These are phyloP conservation scores for Trifolium dubium DNA, from an alignment of 306 rosid species.

Conservation along the genomic window DNA sequence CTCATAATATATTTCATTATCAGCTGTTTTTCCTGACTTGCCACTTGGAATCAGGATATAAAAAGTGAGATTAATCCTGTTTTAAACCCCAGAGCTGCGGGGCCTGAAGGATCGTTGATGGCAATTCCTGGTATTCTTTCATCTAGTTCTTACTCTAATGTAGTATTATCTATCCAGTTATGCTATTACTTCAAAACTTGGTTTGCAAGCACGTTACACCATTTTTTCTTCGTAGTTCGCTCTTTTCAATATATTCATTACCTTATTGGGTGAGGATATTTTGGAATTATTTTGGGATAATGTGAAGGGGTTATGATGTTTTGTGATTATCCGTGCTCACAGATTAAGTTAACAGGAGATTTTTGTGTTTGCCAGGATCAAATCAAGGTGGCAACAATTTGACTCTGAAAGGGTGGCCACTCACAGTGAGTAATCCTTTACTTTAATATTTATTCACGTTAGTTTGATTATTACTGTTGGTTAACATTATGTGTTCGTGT, in stretches of 20 bases:
- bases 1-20: conserved; percentile 29
- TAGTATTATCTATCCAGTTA: conserved; percentile 32
- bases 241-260: conserved; percentile 33
- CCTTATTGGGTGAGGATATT: conserved; percentile 26
- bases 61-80: conserved; percentile 89
- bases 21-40: conserved; percentile 47
- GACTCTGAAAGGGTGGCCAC: conserved; percentile 99
- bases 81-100: conserved; percentile 85
- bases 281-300: conserved; percentile 38
- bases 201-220: conserved; percentile 22
- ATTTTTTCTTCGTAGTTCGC: background rate
- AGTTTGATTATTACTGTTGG: background rate
- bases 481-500: conserved; percentile 25
- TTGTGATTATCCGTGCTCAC: conserved; percentile 23
- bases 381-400: conserved; percentile 93
- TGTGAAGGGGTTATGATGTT: conserved; percentile 19
- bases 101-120: conserved; percentile 90
- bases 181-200: conserved; percentile 34
- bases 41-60: conserved; percentile 70
- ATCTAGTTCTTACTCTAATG: conserved; percentile 32
- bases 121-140: conserved; percentile 82
- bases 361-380: conserved; percentile 64
- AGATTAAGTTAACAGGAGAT: conserved; percentile 42
- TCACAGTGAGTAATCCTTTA: conserved; percentile 68
- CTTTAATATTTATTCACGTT: conserved; percentile 19